These are phyloP conservation scores for Tremellales sp. DNA, from an alignment of 1,284 basidiomycete genomes.

Conservation along the genomic window DNA sequence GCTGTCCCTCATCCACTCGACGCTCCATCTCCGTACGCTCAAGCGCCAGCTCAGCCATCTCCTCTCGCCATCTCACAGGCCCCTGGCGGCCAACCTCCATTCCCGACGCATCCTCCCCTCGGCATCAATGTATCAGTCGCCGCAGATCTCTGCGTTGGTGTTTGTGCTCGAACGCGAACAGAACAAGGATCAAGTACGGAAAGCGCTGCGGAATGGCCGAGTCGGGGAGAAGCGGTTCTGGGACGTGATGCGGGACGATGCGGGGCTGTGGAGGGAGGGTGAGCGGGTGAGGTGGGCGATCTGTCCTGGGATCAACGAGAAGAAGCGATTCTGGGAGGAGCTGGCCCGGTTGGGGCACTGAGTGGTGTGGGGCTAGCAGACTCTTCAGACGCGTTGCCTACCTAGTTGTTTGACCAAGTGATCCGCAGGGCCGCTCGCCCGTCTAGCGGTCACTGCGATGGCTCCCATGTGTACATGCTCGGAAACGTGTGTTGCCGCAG, in stretches of 20 bases:
- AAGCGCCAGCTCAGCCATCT: conserved; percentile 13
- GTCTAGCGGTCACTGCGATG: too few relatives aligned
- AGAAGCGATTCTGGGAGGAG: conserved; percentile 15
- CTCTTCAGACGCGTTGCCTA: too few relatives aligned
- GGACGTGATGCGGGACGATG: conserved; percentile 3
- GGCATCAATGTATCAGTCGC: not conserved
- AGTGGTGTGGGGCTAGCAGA: too few relatives aligned
- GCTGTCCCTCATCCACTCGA: conserved; percentile 19
- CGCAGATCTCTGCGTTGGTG: conserved; percentile 14
- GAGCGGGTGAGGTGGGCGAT: conserved; percentile 18
- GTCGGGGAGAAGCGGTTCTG: conserved; percentile 9
- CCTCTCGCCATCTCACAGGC: conserved; percentile 11
- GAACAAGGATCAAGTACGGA: conserved; percentile 10
- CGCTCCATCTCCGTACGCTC: conserved; percentile 9
- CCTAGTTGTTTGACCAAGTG: too few relatives aligned
- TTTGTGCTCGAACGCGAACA: conserved; percentile 14
- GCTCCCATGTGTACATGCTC: too few relatives aligned
- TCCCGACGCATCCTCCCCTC: conserved; percentile 16
- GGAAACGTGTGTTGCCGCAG: too few relatives aligned
- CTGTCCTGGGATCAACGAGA: conserved; percentile 21
- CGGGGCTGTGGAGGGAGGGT: conserved; percentile 5
- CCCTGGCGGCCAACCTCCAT: conserved; percentile 10
- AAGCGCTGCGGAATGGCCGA: conserved; percentile 7
- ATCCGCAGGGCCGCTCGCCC: too few relatives aligned
- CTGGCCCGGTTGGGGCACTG: conserved; percentile 7